These are phyloP conservation scores for Eucalyptus regnans DNA, from an alignment of 345 rosid genomes.

Conservation along the genomic window DNA sequence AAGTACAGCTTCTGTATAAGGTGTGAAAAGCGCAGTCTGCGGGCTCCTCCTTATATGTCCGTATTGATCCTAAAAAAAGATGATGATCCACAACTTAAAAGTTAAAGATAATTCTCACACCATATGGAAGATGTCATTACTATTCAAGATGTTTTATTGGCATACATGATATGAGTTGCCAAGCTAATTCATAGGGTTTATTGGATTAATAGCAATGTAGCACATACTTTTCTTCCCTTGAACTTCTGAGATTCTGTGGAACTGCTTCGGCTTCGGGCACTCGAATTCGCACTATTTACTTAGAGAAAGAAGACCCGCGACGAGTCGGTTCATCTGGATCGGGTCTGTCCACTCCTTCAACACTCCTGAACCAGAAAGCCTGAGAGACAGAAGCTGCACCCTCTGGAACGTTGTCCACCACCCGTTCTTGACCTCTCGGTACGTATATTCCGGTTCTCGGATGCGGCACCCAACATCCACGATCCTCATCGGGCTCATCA, in stretches of 20 bases:
- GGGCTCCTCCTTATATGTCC: background rate
- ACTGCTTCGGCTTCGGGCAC: background rate
- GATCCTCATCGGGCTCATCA: background rate
- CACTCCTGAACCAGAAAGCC: slow-evolving; percentile 1
- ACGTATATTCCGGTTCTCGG: background rate
- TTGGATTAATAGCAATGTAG: background rate
- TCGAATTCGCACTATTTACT: background rate
- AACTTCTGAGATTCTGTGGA: background rate
- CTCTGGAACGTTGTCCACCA: background rate
- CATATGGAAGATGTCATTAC: background rate
- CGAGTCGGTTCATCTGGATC: background rate
- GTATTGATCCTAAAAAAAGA: background rate
- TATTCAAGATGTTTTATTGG: background rate
- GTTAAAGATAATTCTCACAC: background rate
- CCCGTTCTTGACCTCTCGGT: slow-evolving; percentile 1
- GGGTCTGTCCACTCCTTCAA: background rate
- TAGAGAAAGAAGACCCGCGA: background rate
- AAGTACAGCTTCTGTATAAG: background rate
- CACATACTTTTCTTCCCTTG: background rate
- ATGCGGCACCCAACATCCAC: background rate
- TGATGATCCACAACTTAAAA: background rate
- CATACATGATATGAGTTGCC: background rate
- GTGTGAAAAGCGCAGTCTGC: background rate
- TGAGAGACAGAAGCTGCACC: background rate
- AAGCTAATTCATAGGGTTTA: background rate